A percentile compares a stretch with the other conserved stretches of the same genome.
These are phyloP conservation scores for Pyrus betulifolia DNA, from an alignment of 306 rosid genomes.

Conservation along the genomic window DNA sequence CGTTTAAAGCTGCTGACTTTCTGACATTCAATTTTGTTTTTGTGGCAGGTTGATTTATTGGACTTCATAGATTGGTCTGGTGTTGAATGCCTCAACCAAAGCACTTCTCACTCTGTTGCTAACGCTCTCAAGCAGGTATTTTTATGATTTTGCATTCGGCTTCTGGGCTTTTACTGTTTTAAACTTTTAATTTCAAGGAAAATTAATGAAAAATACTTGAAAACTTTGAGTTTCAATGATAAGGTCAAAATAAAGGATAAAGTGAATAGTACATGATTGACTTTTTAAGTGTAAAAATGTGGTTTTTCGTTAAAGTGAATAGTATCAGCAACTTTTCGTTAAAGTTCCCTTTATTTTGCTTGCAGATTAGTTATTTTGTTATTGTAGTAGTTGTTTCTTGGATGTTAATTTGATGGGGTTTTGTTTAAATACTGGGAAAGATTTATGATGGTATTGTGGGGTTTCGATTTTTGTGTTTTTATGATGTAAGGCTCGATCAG, in stretches of 20 bases:
- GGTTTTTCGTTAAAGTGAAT: no score
- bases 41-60: slow-evolving; percentile 74
- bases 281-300: no score
- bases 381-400: neutral
- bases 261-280: no score
- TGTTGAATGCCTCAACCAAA: slow-evolving; percentile 94
- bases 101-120: slow-evolving; percentile 52
- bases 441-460: neutral
- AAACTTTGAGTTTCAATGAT: no score
- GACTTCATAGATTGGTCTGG: slow-evolving; percentile 93
- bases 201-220: no score
- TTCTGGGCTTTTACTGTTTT: neutral
- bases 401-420: neutral
- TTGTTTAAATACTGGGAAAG: neutral
- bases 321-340: no score
- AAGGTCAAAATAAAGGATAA: no score
- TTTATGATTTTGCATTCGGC: neutral
- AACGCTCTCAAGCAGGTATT: slow-evolving; percentile 80
- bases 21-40: slow-evolving; percentile 4
- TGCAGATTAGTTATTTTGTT: neutral
- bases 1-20: neutral
- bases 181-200: no score
- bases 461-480: neutral
- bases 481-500: neutral
- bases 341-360: neutral